Conservation (phyloP, 73 alveolate species). For the Paraurostyla sp. region DNA sequence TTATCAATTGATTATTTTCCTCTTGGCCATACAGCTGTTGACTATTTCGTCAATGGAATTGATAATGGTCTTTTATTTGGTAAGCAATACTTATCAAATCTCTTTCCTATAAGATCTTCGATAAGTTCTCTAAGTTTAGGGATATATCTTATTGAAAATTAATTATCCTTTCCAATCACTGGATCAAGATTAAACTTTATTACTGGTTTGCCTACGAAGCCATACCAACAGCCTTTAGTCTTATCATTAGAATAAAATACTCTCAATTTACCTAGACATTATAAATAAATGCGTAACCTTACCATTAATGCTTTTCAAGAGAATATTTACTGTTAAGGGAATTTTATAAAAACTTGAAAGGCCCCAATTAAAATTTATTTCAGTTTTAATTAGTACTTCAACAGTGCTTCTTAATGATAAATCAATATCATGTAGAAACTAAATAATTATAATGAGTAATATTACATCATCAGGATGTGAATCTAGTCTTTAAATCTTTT, state of each 20-base stretch:
- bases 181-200: slow-evolving; percentile 59
- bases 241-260: slow-evolving; percentile 45
- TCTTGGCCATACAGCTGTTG: slow-evolving; percentile 39
- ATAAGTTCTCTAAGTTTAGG: slow-evolving; percentile 50
- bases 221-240: slow-evolving; percentile 57
- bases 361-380: slow-evolving; percentile 32
- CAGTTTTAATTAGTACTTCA: slow-evolving; percentile 47
- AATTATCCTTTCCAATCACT: slow-evolving; percentile 52
- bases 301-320: slow-evolving; percentile 39
- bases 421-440: slow-evolving; percentile 59
- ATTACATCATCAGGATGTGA: slow-evolving; percentile 58
- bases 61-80: slow-evolving; percentile 61
- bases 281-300: background rate
- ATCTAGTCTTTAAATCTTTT: slow-evolving; percentile 21
- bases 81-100: slow-evolving; percentile 51
- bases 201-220: slow-evolving; percentile 60
- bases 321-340: slow-evolving; percentile 31
- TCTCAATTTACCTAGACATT: slow-evolving; percentile 23
- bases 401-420: slow-evolving; percentile 54
- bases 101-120: slow-evolving; percentile 47
- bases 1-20: background rate
- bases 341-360: slow-evolving; percentile 4
- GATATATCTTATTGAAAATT: slow-evolving; percentile 28
- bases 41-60: slow-evolving; percentile 29
- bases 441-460: background rate